A percentile compares a stretch with the other conserved stretches of the same genome.
Conservation (phyloP, 257 asterid species). For the Misopates orontium region DNA sequence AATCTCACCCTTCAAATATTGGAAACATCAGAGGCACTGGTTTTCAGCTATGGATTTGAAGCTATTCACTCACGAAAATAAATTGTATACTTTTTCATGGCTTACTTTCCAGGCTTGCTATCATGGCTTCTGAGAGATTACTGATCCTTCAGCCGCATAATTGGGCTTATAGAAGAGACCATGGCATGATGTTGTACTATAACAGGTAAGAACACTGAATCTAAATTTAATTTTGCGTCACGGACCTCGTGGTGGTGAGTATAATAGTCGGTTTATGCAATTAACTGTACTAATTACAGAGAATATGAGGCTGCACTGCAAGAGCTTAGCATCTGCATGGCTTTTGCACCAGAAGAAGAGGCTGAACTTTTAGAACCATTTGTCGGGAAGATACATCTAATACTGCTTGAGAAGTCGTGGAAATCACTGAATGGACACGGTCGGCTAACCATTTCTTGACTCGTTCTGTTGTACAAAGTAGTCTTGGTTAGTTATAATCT, state of each 20-base stretch:
- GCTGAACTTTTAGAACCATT: constrained; percentile 70
- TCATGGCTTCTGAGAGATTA: constrained; percentile 86
- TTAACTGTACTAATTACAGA: constrained; percentile 39
- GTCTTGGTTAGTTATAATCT: neutral
- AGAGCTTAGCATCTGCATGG: constrained; percentile 98
- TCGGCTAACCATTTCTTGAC: constrained; percentile 50
- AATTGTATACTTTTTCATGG: constrained; percentile 29
- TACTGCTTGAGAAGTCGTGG: constrained; percentile 71
- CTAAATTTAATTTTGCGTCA: too few relatives aligned
- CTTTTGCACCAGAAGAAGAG: constrained; percentile 93
- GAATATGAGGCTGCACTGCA: constrained; percentile 82
- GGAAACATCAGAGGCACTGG: too few relatives aligned
- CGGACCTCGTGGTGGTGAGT: too few relatives aligned
- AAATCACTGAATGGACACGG: constrained; percentile 58
- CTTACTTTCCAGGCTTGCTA: constrained; percentile 67
- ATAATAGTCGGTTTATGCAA: too few relatives aligned
- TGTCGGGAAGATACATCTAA: constrained; percentile 73
- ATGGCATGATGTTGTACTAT: constrained; percentile 89
- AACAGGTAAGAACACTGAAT: too few relatives aligned
- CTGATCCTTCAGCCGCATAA: constrained; percentile 90
- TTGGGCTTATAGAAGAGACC: constrained; percentile 82
- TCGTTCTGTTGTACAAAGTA: neutral
- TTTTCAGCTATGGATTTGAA: constrained; percentile 20
- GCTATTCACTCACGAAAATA: too few relatives aligned
- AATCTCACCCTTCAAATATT: too few relatives aligned